Evolutionary conservation across 805 yeast species (phyloP), one percentile per base, ranked within the genome.

Genomic region (Candida rishiriensis): DNA sequence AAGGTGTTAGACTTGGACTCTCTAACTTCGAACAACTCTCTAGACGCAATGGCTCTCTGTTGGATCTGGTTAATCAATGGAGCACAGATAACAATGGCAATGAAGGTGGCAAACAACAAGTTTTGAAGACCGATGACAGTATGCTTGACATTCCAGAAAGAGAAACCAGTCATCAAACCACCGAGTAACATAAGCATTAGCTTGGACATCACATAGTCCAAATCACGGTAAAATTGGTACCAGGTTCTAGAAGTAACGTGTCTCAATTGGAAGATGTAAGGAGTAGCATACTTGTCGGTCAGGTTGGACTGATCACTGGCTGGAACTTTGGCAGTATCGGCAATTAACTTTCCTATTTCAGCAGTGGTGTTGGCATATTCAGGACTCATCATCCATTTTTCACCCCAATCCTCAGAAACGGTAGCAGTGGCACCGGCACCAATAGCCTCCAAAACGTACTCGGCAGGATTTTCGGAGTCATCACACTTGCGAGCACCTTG

Each of bases 391-490:
- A 51, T 50, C 91, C 91, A 85, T 10, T 76, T 68, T 10, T 79
- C 77, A 59, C 71, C 68, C 80, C 85, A 85, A 60, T 85, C 81
- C 40, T 71, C 73, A 21, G 63, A 55, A 14, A 74, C 76, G 42
- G 66, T 59, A 4, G 88, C 81, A 33, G 87, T 82, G 3, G 90
- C 88, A 57, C 87, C 89, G 21, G 90, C 89, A 48, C 91, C 90
- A 61, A 85, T 81, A 44, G 78, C 78, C 47, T 81, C 80, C 52
- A 83, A 67, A 65, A 83, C 79, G 68, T 82, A 83, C 61, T 83
- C 89, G 34, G 88, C 89, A 21, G 89, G 88, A 52, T 84, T 83
- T 41, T 79, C 88, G 29, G 67, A 64, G 9, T 62, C 61, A 34
- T 68, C 72, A 69, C 91, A 85, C 39, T 73, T 71, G 46, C 79